These are phyloP conservation scores for Chlorella sp. DNA, from an alignment of 139 green algal species.

Conservation along the genomic window DNA sequence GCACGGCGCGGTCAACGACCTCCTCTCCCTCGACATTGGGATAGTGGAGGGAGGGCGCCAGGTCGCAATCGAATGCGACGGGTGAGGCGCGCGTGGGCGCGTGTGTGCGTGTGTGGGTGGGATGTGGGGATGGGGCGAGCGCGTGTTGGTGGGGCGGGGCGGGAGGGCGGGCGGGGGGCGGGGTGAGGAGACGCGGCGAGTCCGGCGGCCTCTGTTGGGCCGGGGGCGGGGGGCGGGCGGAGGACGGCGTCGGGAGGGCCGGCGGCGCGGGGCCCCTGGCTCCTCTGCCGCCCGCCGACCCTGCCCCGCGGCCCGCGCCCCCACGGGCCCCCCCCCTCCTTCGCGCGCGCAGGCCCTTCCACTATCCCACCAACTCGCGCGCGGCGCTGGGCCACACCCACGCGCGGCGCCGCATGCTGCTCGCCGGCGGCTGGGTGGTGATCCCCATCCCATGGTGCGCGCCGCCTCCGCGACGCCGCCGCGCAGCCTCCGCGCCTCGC, in stretches of 20 bases:
- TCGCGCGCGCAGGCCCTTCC: constrained; percentile 55
- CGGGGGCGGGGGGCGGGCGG: not conserved
- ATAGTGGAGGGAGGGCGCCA: constrained; percentile 15
- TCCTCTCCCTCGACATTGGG: constrained; percentile 56
- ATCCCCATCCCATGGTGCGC: constrained; percentile 49
- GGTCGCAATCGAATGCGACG: not conserved
- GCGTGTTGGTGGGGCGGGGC: not conserved
- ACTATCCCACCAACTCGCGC: constrained; percentile 56
- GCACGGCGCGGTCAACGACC: constrained; percentile 37
- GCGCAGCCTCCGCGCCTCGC: not conserved
- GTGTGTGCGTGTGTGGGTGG: not conserved
- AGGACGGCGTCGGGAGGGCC: not conserved
- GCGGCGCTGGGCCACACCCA: constrained; percentile 52
- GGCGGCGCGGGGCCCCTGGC: not conserved
- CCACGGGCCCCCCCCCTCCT: not conserved
- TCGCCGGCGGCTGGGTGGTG: constrained; percentile 48
- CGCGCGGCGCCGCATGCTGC: constrained; percentile 46
- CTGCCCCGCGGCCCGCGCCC: not conserved
- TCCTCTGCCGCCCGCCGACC: not conserved
- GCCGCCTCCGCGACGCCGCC: constrained; percentile 16
- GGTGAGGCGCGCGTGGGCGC: not conserved
- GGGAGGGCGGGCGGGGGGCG: not conserved
- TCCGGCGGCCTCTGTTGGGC: not conserved
- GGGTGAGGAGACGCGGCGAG: not conserved
- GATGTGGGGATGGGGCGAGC: too few relatives aligned